phyloP scores from a whole-genome alignment of 768 basidiomycete species.

The Mycena amicta region DNA sequence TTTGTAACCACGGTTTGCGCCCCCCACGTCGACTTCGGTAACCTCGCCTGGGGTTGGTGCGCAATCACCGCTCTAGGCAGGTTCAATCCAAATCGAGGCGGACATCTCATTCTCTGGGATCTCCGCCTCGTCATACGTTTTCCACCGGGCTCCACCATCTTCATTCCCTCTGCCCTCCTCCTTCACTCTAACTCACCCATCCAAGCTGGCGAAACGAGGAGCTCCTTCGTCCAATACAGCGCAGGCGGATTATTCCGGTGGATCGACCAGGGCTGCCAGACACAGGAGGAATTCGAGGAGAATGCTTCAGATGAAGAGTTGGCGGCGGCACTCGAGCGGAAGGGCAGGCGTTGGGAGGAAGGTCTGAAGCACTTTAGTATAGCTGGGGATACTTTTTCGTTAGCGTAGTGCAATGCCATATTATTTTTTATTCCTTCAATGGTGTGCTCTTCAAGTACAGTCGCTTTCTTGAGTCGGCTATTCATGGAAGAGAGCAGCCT shows the following conservation, averaged over 20 bases:
- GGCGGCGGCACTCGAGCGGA: neutral
- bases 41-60: too few species aligned
- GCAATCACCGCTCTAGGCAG: neutral
- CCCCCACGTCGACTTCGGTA: too few species aligned
- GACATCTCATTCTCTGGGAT: conserved; percentile 27
- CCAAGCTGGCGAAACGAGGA: conserved; percentile 36
- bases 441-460: too few species aligned
- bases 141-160: too few species aligned
- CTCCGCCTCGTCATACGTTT: too few species aligned
- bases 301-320: neutral
- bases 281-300: neutral
- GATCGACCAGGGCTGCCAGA: conserved; percentile 22
- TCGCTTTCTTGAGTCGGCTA: too few species aligned
- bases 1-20: too few species aligned
- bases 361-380: neutral
- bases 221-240: too few species aligned
- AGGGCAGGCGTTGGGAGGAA: neutral
- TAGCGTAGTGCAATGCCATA: too few species aligned
- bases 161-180: conserved; percentile 23
- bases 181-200: conserved; percentile 24
- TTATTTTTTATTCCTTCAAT: too few species aligned
- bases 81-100: conserved; percentile 9
- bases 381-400: too few species aligned
- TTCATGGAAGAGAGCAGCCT: too few species aligned
- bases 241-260: conserved; percentile 27